Evolutionary conservation across 1,284 basidiomycete genomes (phyloP).

Genomic region (Stereum hirsutum): DNA sequence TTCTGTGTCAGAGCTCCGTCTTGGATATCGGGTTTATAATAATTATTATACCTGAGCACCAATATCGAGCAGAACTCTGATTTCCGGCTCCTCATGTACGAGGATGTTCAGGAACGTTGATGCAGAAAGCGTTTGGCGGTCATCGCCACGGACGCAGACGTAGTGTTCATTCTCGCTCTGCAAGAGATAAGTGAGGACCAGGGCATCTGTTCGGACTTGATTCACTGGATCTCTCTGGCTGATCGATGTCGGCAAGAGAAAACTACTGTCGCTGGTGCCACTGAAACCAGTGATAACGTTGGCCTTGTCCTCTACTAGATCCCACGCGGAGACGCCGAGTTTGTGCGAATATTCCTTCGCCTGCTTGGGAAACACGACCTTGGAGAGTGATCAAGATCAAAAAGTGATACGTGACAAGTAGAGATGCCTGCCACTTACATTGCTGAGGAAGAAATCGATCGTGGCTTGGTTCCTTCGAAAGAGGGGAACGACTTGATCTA

Average conservation of each 20-base stretch:
- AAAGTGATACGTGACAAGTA: too few relatives aligned
- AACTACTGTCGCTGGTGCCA: constrained; percentile 44
- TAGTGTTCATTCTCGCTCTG: constrained; percentile 33
- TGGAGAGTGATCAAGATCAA: too few relatives aligned
- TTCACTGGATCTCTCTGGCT: constrained; percentile 30
- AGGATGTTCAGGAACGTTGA: constrained; percentile 26
- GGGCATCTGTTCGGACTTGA: constrained; percentile 39
- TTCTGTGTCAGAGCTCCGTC: too few relatives aligned
- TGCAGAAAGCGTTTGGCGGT: constrained; percentile 14
- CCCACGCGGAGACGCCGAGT: constrained; percentile 42
- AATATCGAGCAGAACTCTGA: constrained; percentile 42
- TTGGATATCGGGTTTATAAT: too few relatives aligned
- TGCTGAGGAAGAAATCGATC: constrained; percentile 36
- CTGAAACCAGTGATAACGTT: constrained; percentile 42
- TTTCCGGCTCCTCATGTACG: constrained; percentile 21
- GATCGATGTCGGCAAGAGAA: constrained; percentile 38
- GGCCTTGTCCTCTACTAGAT: constrained; percentile 30
- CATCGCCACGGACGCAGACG: constrained; percentile 14
- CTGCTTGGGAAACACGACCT: constrained; percentile 37
- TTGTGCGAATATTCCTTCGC: constrained; percentile 40
- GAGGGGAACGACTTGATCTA: constrained; percentile 20
- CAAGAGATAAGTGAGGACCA: constrained; percentile 34
- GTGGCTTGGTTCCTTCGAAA: constrained; percentile 29
- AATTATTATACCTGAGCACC: too few relatives aligned
- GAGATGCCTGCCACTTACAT: too few relatives aligned